Evolutionary conservation across 2,329 filamentous ascomycete genomes (phyloP).

Genomic region (Cercospora sp.): DNA sequence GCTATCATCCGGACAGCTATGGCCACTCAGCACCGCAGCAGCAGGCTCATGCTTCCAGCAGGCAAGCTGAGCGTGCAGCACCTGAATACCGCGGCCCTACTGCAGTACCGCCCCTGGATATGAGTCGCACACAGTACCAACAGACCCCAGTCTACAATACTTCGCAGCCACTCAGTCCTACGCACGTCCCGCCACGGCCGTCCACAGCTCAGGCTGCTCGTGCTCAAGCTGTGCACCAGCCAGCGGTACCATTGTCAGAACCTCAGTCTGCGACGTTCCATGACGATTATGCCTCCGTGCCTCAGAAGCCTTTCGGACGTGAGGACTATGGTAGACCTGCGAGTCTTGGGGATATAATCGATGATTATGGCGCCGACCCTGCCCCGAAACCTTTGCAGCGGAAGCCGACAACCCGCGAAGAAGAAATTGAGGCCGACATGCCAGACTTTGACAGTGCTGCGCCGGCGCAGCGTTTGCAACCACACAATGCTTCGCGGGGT

Average conservation of each 20-base stretch:
- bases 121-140: conserved; percentile 19
- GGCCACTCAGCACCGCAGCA: conserved; percentile 15
- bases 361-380: conserved; percentile 25
- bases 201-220: conserved; percentile 23
- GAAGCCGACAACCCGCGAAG: conserved; percentile 38
- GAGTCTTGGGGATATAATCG: conserved; percentile 25
- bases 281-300: conserved; percentile 14
- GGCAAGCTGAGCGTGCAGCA: conserved; percentile 4
- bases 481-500: conserved; percentile 30
- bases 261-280: conserved; percentile 10
- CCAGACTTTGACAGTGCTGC: conserved; percentile 60
- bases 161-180: conserved; percentile 29
- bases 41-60: conserved; percentile 18
- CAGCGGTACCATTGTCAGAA: conserved; percentile 21
- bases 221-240: conserved; percentile 13
- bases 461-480: conserved; percentile 31
- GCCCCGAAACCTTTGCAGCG: conserved; percentile 20
- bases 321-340: conserved; percentile 18
- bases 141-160: conserved; percentile 17
- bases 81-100: conserved; percentile 17
- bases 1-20: conserved; percentile 11
- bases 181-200: conserved; percentile 23
- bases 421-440: conserved; percentile 58
- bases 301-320: conserved; percentile 19
- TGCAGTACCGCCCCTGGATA: conserved; percentile 20